phyloP scores from a whole-genome alignment of 2,329 filamentous ascomycete species.

The Diplocarpon rosae region DNA sequence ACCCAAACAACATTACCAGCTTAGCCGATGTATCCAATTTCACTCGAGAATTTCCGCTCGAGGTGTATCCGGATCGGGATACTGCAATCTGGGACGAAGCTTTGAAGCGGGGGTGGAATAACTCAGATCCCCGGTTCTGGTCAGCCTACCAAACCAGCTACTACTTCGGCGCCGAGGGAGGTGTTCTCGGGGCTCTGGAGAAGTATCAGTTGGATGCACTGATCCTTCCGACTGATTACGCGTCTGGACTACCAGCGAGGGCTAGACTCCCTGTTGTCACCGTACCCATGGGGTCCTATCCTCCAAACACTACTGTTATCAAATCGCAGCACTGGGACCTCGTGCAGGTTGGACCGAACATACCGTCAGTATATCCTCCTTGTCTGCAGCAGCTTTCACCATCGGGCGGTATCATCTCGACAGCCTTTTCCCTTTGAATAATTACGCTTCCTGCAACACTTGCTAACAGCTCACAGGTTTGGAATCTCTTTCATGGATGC shows the following conservation, averaged over 20 bases:
- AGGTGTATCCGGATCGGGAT: conserved; percentile 52
- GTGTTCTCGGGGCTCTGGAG: conserved; percentile 47
- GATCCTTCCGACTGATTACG: no score
- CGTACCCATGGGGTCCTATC: no score
- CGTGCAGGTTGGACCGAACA: conserved; percentile 40
- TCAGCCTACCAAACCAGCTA: conserved; percentile 40
- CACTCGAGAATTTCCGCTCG: conserved; percentile 28
- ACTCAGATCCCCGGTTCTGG: conserved; percentile 47
- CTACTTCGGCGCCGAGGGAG: conserved; percentile 45
- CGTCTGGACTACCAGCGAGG: no score
- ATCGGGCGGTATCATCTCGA: neutral
- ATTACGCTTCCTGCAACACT: no score
- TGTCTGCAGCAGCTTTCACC: neutral
- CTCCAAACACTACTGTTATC: conserved; percentile 33
- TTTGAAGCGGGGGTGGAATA: conserved; percentile 41
- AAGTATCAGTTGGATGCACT: conserved; percentile 49
- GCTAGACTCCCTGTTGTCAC: no score
- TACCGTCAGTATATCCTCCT: conserved; percentile 27
- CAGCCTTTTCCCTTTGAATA: no score
- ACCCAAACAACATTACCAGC: conserved; percentile 43
- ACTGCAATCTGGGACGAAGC: conserved; percentile 44
- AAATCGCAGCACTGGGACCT: conserved; percentile 37
- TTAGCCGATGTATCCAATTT: conserved; percentile 43
- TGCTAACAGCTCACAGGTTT: conserved; percentile 30
- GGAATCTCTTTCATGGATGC: conserved; percentile 52